These are phyloP conservation scores for Nicotiana benthamiana DNA, from an alignment of 257 asterid species.

Conservation along the genomic window DNA sequence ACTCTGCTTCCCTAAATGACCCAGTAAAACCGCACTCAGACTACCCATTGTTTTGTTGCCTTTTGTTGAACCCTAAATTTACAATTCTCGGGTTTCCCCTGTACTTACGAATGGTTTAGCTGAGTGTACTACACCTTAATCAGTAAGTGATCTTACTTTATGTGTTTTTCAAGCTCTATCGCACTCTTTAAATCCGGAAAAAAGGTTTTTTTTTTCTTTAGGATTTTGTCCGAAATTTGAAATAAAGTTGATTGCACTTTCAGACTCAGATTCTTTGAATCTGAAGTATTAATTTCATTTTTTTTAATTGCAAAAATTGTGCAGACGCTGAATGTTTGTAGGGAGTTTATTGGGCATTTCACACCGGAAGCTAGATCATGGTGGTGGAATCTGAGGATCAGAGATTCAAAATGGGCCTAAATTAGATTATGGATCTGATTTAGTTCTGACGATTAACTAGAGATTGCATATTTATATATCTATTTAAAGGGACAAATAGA, in stretches of 20 bases:
- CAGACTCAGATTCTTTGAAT: neutral
- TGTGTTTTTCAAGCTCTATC: neutral
- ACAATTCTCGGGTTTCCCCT: neutral
- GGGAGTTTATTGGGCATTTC: neutral
- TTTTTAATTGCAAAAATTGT: neutral
- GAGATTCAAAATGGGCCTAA: neutral
- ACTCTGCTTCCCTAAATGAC: neutral
- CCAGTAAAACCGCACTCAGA: neutral
- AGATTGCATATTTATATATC: neutral
- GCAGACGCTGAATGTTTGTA: neutral
- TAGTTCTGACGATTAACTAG: neutral
- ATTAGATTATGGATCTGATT: constrained; percentile 7
- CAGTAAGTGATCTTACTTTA: neutral
- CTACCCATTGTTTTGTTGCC: neutral
- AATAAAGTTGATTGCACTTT: neutral
- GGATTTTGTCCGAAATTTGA: neutral
- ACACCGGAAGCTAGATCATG: neutral
- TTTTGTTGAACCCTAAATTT: neutral
- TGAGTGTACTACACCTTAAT: neutral
- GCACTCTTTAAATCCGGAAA: neutral
- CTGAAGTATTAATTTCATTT: neutral
- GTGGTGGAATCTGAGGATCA: neutral
- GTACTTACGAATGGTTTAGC: neutral
- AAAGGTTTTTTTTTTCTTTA: neutral
- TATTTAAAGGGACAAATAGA: neutral